A percentile compares a stretch with the other conserved stretches of the same genome.
phyloP scores from a whole-genome alignment of 768 basidiomycete genomes.

The Suillus lakei region DNA sequence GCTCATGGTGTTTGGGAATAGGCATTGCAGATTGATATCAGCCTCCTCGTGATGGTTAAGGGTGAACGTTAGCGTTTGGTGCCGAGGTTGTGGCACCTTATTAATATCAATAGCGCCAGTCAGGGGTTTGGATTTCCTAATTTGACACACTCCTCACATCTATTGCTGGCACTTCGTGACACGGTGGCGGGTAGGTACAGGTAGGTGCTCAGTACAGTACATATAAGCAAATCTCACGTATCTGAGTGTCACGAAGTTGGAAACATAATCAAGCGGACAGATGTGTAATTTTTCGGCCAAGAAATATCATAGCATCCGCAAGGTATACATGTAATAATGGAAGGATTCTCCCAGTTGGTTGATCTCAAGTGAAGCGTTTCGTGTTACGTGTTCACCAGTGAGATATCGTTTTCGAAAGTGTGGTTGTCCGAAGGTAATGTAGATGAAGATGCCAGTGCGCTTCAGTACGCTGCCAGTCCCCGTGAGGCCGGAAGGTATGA shows the following conservation, averaged over 20 bases:
- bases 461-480: slow-evolving; percentile 58
- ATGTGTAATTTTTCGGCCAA: neutral
- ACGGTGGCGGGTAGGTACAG: neutral
- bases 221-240: neutral
- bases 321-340: slow-evolving; percentile 81
- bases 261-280: neutral
- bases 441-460: slow-evolving; percentile 67
- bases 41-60: neutral
- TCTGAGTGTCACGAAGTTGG: neutral
- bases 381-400: slow-evolving; percentile 38
- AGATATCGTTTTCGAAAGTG: slow-evolving; percentile 82
- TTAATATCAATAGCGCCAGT: neutral
- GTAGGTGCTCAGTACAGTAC: neutral
- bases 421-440: slow-evolving; percentile 88
- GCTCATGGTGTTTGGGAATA: neutral
- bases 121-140: neutral
- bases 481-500: neutral
- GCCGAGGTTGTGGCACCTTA: neutral
- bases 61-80: neutral
- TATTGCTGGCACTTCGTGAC: neutral
- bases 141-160: neutral
- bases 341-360: slow-evolving; percentile 78
- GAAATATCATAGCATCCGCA: slow-evolving; percentile 41
- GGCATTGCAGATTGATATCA: neutral
- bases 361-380: slow-evolving; percentile 65